phyloP scores from a whole-genome alignment of 495 filamentous ascomycete species.

The Podospora pseudocomata region DNA sequence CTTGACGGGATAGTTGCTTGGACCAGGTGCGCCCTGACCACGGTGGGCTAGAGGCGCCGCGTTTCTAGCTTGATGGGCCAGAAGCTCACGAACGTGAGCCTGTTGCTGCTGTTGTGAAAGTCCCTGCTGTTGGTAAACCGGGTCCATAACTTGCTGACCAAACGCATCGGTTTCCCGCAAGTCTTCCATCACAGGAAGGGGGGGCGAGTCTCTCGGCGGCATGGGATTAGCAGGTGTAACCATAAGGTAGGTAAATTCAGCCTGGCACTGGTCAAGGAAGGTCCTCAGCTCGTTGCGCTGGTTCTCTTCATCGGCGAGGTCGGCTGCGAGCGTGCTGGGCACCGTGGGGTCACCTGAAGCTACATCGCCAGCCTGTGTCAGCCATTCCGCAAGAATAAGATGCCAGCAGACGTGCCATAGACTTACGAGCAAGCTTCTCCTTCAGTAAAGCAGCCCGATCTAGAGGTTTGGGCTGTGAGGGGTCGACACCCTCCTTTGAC shows the following conservation, averaged over 20 bases:
- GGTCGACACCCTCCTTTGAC: slow-evolving; percentile 29
- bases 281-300: slow-evolving; percentile 56
- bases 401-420: neutral
- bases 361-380: neutral
- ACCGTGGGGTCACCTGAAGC: slow-evolving; percentile 13
- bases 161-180: slow-evolving; percentile 46
- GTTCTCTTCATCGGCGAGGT: slow-evolving; percentile 48
- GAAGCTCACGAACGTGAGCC: slow-evolving; percentile 39
- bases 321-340: slow-evolving; percentile 23
- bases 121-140: slow-evolving; percentile 29
- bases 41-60: slow-evolving; percentile 56
- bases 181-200: slow-evolving; percentile 47
- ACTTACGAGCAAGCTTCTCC: slow-evolving; percentile 46
- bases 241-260: slow-evolving; percentile 64
- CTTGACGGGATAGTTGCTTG: slow-evolving; percentile 37
- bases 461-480: slow-evolving; percentile 35
- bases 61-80: slow-evolving; percentile 35
- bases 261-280: slow-evolving; percentile 59
- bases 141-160: slow-evolving; percentile 36
- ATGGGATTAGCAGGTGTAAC: slow-evolving; percentile 58
- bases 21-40: slow-evolving; percentile 42
- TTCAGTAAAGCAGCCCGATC: slow-evolving; percentile 45
- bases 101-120: slow-evolving; percentile 30
- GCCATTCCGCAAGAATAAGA: neutral
- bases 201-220: slow-evolving; percentile 54